phyloP scores from a whole-genome alignment of 192 early-diverging fungal species.

The Entophlyctis luteolus region DNA sequence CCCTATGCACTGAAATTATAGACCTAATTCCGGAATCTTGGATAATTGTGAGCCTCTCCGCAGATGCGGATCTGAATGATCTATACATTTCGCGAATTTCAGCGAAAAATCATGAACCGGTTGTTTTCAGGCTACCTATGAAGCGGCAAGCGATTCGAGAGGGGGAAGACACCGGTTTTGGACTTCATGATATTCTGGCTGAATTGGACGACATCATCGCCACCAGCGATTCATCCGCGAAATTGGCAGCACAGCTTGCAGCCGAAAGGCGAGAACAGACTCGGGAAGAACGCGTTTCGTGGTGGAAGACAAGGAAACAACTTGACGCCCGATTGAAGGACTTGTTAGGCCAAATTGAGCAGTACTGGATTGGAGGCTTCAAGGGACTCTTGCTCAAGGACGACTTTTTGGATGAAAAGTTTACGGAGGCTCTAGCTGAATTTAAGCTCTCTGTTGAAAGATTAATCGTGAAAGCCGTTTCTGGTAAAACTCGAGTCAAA shows the following conservation, averaged over 20 bases:
- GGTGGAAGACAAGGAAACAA: conserved; percentile 75
- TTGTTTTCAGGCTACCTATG: conserved; percentile 72
- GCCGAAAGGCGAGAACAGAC: conserved; percentile 26
- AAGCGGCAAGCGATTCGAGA: conserved; percentile 47
- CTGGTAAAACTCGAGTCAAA: conserved; percentile 25
- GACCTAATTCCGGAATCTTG: conserved; percentile 61
- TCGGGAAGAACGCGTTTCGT: conserved; percentile 61
- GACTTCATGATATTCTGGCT: conserved; percentile 47
- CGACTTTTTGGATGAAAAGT: conserved; percentile 6
- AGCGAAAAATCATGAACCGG: conserved; percentile 30
- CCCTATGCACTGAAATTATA: conserved; percentile 26
- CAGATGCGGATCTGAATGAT: conserved; percentile 63
- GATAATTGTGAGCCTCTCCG: conserved; percentile 74
- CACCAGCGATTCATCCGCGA: conserved; percentile 67
- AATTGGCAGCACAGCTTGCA: conserved; percentile 30
- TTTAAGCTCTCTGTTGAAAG: conserved; percentile 52
- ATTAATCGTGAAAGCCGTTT: conserved; percentile 45
- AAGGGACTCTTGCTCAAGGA: conserved; percentile 43
- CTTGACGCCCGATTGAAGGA: conserved; percentile 67
- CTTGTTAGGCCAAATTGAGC: conserved; percentile 66
- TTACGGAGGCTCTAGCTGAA: conserved; percentile 19
- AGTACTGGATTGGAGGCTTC: conserved; percentile 83
- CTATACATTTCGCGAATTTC: conserved; percentile 65
- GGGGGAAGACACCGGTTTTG: conserved; percentile 40
- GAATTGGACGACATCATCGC: conserved; percentile 68